A percentile compares a stretch with the other conserved stretches of the same genome.
Evolutionary conservation across 139 green algal genomes (phyloP).

Genomic region (Coelastrella sp.): DNA sequence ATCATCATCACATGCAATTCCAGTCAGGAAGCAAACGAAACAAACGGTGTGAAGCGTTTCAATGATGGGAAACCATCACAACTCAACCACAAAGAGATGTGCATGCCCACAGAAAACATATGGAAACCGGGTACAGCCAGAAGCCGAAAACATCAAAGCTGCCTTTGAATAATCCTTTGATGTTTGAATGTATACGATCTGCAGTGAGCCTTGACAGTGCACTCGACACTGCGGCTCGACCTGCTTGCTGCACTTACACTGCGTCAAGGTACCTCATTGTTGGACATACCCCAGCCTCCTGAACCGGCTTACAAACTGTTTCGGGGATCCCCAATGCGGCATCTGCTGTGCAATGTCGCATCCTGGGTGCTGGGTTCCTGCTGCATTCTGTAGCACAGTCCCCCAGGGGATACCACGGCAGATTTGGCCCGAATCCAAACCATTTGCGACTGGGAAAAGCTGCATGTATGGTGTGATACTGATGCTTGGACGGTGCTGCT

Average conservation of each 20-base stretch:
- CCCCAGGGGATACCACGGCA: slow-evolving; percentile 2
- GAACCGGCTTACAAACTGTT: neutral
- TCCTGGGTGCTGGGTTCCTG: neutral
- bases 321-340: neutral
- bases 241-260: neutral
- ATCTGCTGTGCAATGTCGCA: slow-evolving; percentile 18
- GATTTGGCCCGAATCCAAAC: slow-evolving; percentile 4
- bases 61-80: too few species aligned
- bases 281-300: neutral
- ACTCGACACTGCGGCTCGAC: too few species aligned
- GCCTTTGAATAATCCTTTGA: too few species aligned
- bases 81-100: too few species aligned
- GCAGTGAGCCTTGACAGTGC: too few species aligned
- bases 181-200: too few species aligned
- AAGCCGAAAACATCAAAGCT: too few species aligned
- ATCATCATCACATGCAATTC: too few species aligned
- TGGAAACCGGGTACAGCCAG: too few species aligned
- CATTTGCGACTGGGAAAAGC: neutral
- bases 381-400: slow-evolving; percentile 43
- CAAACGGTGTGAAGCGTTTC: too few species aligned
- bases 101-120: too few species aligned
- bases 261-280: slow-evolving; percentile 35
- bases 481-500: slow-evolving; percentile 15
- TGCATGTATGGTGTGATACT: neutral
- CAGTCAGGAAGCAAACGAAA: too few species aligned